phyloP scores from a whole-genome alignment of 257 asterid species.

The Catharanthus roseus region DNA sequence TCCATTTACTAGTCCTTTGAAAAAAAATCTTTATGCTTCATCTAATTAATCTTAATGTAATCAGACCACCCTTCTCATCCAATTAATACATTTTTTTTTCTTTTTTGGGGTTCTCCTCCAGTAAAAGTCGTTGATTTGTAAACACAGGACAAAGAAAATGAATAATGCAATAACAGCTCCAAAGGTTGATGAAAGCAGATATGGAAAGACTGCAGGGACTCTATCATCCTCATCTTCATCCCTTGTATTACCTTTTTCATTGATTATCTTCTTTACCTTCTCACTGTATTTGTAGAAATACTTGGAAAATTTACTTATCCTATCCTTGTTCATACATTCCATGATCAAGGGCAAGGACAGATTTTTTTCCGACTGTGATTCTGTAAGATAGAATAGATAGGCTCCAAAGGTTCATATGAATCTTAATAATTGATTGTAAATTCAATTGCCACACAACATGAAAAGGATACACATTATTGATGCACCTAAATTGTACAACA shows the following conservation, averaged over 20 bases:
- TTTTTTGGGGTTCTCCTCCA: not conserved
- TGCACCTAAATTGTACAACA: not conserved
- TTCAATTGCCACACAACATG: not conserved
- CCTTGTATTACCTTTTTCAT: conserved; percentile 26
- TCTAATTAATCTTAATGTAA: too few species aligned
- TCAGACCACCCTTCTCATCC: too few species aligned
- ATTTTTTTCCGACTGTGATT: too few species aligned
- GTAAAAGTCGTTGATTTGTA: conserved; percentile 17
- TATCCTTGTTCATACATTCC: not conserved
- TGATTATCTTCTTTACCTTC: conserved; percentile 22
- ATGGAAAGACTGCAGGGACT: conserved; percentile 18
- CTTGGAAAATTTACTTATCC: not conserved
- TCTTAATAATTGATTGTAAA: not conserved
- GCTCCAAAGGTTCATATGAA: not conserved
- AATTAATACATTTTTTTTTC: not conserved
- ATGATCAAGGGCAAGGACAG: not conserved
- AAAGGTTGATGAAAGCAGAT: conserved; percentile 28
- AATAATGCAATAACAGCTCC: conserved; percentile 32
- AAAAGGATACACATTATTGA: not conserved
- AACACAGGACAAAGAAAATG: conserved; percentile 35
- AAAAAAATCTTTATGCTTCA: too few species aligned
- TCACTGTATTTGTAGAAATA: conserved; percentile 15
- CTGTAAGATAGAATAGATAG: not conserved
- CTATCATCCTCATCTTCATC: conserved; percentile 31
- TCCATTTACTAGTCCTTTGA: too few species aligned